A percentile compares a stretch with the other conserved stretches of the same genome.
These are phyloP conservation scores for Wakefieldia striispora DNA, from an alignment of 768 basidiomycete genomes.

Conservation along the genomic window DNA sequence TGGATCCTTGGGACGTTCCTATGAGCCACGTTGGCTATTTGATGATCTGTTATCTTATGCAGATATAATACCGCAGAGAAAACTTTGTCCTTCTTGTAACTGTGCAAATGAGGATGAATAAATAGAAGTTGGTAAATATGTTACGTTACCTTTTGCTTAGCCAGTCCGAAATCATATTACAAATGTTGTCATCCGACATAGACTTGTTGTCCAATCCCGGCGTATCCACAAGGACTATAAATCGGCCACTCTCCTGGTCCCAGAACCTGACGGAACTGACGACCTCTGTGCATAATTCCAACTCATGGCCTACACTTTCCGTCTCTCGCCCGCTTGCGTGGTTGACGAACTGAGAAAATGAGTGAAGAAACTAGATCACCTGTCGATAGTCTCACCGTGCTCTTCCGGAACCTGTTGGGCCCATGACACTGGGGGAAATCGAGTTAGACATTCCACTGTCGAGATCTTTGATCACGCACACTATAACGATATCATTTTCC, in stretches of 20 bases:
- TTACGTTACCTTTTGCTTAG: slow-evolving; percentile 7
- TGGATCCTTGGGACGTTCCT: slow-evolving; percentile 35
- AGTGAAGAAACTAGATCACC: neutral
- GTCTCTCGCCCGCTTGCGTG: slow-evolving; percentile 1
- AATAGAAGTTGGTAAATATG: neutral
- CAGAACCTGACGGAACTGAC: slow-evolving; percentile 4
- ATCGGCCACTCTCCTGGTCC: neutral
- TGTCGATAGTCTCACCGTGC: neutral
- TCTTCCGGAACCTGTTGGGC: slow-evolving; percentile 16
- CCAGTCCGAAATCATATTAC: slow-evolving; percentile 14
- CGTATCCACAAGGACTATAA: slow-evolving; percentile 23
- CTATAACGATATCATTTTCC: slow-evolving; percentile 10
- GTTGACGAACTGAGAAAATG: slow-evolving; percentile 10
- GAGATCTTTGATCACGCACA: slow-evolving; percentile 3
- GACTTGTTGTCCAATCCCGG: slow-evolving; percentile 22
- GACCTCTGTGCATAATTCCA: slow-evolving; percentile 7
- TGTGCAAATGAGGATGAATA: neutral
- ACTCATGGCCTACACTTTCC: slow-evolving; percentile 4
- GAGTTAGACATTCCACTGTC: neutral
- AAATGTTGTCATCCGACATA: slow-evolving; percentile 12
- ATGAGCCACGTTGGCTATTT: slow-evolving; percentile 33
- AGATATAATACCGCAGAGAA: slow-evolving; percentile 39
- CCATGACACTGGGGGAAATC: slow-evolving; percentile 10
- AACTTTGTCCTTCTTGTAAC: slow-evolving; percentile 5
- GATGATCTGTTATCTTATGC: slow-evolving; percentile 39